These are phyloP conservation scores for Blumeria graminis DNA, from an alignment of 2,329 filamentous ascomycete species.

Conservation along the genomic window DNA sequence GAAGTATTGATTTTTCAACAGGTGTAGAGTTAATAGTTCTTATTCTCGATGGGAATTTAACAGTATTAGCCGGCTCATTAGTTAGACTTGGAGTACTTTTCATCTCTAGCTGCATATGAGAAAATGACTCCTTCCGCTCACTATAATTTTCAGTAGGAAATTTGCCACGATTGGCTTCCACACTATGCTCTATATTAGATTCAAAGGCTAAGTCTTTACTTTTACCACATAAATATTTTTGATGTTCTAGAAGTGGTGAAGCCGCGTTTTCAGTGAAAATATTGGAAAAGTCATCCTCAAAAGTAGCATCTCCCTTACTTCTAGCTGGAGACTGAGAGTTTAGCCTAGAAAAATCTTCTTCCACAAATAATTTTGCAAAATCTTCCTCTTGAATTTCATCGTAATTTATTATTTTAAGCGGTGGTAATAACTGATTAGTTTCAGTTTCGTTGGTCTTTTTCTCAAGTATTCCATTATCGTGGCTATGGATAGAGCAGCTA, in stretches of 20 bases:
- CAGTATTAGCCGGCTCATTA: constrained; percentile 7
- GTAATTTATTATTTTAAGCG: background rate
- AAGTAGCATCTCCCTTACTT: too few relatives aligned
- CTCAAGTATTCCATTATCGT: background rate
- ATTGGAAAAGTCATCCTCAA: background rate
- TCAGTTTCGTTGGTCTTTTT: background rate
- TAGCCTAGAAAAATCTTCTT: background rate
- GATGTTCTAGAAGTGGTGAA: constrained; percentile 1
- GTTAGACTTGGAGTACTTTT: constrained; percentile 2
- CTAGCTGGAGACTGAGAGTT: background rate
- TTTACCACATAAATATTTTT: constrained; percentile 2
- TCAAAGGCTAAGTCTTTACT: constrained; percentile 5
- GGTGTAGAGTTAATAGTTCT: constrained; percentile 5
- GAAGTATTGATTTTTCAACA: constrained; percentile 6
- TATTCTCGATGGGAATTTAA: constrained; percentile 5
- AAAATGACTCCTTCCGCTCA: background rate
- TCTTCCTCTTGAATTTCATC: background rate
- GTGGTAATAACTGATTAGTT: background rate
- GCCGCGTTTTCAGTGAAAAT: constrained; percentile 1
- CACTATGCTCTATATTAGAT: constrained; percentile 5
- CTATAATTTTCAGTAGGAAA: too few relatives aligned
- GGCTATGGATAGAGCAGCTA: background rate
- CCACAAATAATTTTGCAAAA: background rate
- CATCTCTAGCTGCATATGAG: background rate
- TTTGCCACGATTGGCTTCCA: background rate